phyloP scores from a whole-genome alignment of 1,139 yeast genomes.

The Yamadazyma blattariae region DNA sequence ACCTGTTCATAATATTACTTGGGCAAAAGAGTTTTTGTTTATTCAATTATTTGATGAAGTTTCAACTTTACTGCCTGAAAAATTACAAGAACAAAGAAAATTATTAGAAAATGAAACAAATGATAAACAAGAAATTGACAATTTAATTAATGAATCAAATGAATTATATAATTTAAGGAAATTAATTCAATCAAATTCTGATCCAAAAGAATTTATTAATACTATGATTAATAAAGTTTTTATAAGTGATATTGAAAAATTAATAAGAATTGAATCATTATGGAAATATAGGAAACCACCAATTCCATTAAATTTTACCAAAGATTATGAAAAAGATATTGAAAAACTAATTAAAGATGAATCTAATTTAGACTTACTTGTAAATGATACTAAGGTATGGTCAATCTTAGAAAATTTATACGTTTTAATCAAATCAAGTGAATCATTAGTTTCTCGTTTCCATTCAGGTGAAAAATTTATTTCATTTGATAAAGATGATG shows the following conservation, averaged over 20 bases:
- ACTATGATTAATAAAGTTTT: constrained; percentile 57
- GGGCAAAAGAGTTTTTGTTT: constrained; percentile 94
- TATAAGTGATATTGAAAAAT: constrained; percentile 68
- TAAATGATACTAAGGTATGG: constrained; percentile 65
- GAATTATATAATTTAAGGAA: constrained; percentile 67
- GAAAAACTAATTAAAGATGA: constrained; percentile 12
- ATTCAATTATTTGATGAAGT: constrained; percentile 72
- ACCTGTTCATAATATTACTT: constrained; percentile 93
- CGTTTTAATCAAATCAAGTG: constrained; percentile 53
- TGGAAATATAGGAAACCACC: constrained; percentile 79
- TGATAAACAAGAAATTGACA: constrained; percentile 64
- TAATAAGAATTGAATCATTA: constrained; percentile 66
- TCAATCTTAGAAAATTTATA: constrained; percentile 58
- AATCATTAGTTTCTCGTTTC: constrained; percentile 50
- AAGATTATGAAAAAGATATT: constrained; percentile 14
- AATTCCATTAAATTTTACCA: constrained; percentile 46
- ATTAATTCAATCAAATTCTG: constrained; percentile 28
- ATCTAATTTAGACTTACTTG: constrained; percentile 20
- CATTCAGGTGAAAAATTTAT: constrained; percentile 43
- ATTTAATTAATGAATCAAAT: constrained; percentile 68
- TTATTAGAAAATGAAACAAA: constrained; percentile 51
- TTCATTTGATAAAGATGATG: constrained; percentile 93
- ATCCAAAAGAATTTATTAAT: constrained; percentile 29
- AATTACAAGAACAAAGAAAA: constrained; percentile 26
- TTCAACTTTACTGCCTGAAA: constrained; percentile 22